phyloP scores from a whole-genome alignment of 2,329 filamentous ascomycete species.

The Anisogramma anomala region DNA sequence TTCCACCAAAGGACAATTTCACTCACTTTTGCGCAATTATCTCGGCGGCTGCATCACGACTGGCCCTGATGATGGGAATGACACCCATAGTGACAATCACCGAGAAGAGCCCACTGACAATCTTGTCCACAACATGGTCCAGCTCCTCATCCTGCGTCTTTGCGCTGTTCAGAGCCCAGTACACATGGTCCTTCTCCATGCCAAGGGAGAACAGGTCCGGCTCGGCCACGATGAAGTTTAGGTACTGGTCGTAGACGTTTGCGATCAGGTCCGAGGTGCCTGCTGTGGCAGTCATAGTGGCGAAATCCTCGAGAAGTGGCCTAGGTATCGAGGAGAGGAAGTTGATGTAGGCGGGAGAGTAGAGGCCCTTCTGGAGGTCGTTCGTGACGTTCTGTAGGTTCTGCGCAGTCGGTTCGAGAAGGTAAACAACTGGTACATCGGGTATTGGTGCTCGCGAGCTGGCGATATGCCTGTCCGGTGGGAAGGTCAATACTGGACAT shows the following conservation, averaged over 20 bases:
- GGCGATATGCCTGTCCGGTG: constrained; percentile 55
- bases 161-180: constrained; percentile 92
- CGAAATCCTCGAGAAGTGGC: constrained; percentile 88
- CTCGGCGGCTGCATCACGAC: constrained; percentile 84
- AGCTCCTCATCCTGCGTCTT: constrained; percentile 83
- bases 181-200: constrained; percentile 80
- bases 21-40: constrained; percentile 70
- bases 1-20: neutral
- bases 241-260: constrained; percentile 89
- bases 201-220: constrained; percentile 91
- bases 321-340: constrained; percentile 89
- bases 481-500: neutral
- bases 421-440: constrained; percentile 90
- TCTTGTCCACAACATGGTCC: constrained; percentile 75
- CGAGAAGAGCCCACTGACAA: constrained; percentile 94
- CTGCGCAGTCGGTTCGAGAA: constrained; percentile 75
- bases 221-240: constrained; percentile 95
- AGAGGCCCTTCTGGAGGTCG: constrained; percentile 78
- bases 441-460: constrained; percentile 79
- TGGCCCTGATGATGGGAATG: constrained; percentile 90
- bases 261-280: constrained; percentile 82
- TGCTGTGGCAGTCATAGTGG: constrained; percentile 70
- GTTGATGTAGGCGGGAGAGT: constrained; percentile 91
- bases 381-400: constrained; percentile 76
- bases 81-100: constrained; percentile 97